phyloP scores from a whole-genome alignment of 768 basidiomycete genomes.

The Favolaschia claudopus region DNA sequence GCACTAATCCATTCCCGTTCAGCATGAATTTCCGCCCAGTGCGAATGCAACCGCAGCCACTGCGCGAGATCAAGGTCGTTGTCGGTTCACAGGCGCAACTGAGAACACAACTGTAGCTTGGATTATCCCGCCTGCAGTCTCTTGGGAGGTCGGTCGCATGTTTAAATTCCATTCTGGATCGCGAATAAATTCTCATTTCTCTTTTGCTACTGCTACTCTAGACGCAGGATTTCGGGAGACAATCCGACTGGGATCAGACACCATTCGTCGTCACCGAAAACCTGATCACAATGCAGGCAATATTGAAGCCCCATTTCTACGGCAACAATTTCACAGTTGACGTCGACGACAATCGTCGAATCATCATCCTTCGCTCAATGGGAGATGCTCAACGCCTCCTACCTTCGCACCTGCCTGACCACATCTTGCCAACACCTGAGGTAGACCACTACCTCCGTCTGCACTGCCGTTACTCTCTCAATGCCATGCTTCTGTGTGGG shows the following conservation, averaged over 20 bases:
- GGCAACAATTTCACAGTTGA: conserved; percentile 1
- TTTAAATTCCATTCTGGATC: not conserved
- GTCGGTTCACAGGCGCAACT: not conserved
- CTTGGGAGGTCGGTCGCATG: not conserved
- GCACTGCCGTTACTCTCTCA: no score
- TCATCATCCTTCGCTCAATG: not conserved
- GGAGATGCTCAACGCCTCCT: no score
- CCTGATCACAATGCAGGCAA: not conserved
- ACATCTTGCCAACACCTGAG: no score
- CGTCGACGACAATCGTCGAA: not conserved
- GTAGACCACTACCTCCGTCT: no score
- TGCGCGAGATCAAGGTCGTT: not conserved
- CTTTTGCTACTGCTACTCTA: no score
- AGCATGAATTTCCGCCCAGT: not conserved
- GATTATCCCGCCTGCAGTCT: not conserved
- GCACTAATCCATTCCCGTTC: not conserved
- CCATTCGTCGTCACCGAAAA: conserved; percentile 4
- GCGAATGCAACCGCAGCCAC: not conserved
- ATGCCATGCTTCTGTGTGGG: no score
- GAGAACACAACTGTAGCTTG: not conserved
- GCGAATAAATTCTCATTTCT: not conserved
- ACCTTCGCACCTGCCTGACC: no score
- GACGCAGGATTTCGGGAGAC: not conserved
- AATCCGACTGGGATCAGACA: not conserved
- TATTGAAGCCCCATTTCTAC: not conserved